Base-by-base conservation (phyloP, 352 stramenopile genomes). In the Elongisporangium undulatum region DNA sequence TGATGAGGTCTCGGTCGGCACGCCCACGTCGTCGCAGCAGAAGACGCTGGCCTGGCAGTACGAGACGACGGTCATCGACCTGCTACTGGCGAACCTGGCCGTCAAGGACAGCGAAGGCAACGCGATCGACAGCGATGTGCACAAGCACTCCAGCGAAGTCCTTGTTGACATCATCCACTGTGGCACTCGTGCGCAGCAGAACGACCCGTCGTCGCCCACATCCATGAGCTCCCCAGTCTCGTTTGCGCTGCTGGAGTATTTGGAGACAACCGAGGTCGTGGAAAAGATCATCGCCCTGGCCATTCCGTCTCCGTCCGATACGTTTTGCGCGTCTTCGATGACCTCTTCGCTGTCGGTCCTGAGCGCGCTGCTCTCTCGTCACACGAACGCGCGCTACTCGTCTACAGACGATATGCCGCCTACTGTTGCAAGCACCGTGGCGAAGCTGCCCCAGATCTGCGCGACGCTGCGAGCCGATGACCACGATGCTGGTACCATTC, bases 151-250 rank as follows among this genome's bases (percentile, higher is more conserved):
- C 48, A 75, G 83, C 9, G 85, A 95, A 61, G 80, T 94, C 48
- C 64, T 92, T 16, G 80, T 90, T 38, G 85, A 95, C 66, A 87
- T 95, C 62, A 91, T 95, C 65, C 85, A 95, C 68, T 93, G 83
- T 41, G 85, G 80, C 51, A 89, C 79, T 17, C 83, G 83, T 26
- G 77, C 79, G 12, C 81, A 93, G 62, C 81, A 90, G 62, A 88
- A 70, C 45, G 81, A 90, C 54, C 81, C 80, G 20, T 67, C 71
- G 9, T 91, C 83, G 12, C 83, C 83, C 22, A 77, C 74, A 16
- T 85, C 78, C 29, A 72, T 68, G 9, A 82, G 52, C 45, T 66
- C 85, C 9, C 75, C 75, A 0, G 71, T 79, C 29, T 92, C 78
- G 55, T 86, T 87, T 69, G 81, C 79, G 4, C 60, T 95, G 21